These are phyloP conservation scores for Oryza australiensis DNA, from an alignment of 176 grass and related monocot genomes.

Conservation along the genomic window DNA sequence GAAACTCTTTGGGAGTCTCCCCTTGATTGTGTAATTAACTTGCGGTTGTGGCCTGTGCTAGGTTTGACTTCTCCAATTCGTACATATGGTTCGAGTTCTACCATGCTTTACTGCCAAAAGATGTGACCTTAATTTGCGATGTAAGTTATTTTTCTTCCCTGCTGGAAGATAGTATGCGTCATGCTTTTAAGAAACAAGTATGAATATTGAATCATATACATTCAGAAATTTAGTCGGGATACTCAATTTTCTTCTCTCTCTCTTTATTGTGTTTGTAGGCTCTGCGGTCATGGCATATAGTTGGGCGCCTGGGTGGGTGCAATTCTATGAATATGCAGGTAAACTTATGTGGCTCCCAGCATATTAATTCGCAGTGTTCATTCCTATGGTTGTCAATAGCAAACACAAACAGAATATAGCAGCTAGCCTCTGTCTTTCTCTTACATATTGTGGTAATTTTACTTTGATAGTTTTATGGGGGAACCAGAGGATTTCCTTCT, in stretches of 20 bases:
- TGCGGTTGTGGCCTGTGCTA: slow-evolving; percentile 33
- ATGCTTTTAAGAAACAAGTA: neutral
- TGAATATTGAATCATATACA: neutral
- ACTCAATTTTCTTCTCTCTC: slow-evolving; percentile 14
- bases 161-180: neutral
- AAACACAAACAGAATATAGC: neutral
- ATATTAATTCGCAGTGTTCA: neutral
- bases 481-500: neutral
- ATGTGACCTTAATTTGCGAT: slow-evolving; percentile 80
- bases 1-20: neutral
- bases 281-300: slow-evolving; percentile 87
- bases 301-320: slow-evolving; percentile 89
- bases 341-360: neutral
- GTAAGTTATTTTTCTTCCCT: slow-evolving; percentile 43
- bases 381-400: neutral
- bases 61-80: slow-evolving; percentile 88
- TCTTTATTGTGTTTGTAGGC: slow-evolving; percentile 49
- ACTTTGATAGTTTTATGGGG: slow-evolving; percentile 10
- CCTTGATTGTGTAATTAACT: slow-evolving; percentile 5
- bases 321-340: slow-evolving; percentile 99
- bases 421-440: neutral
- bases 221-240: slow-evolving; percentile 19
- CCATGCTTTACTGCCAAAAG: slow-evolving; percentile 79
- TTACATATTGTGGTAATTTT: slow-evolving; percentile 7
- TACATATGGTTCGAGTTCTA: slow-evolving; percentile 97